phyloP scores from a whole-genome alignment of 805 yeast genomes.

The Lachancea kluyveri region DNA sequence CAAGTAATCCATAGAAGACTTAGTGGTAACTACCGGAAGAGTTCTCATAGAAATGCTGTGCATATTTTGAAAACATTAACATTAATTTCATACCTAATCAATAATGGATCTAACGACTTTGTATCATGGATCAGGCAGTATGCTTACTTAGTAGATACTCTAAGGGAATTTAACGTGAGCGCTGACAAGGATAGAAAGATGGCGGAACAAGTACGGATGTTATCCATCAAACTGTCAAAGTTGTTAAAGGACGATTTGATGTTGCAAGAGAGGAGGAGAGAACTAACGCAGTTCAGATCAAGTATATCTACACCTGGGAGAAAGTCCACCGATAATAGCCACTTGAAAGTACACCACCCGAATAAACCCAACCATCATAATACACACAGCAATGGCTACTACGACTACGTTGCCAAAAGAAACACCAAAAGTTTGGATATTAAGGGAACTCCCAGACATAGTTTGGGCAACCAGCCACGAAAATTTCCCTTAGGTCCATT shows the following conservation, averaged over 20 bases:
- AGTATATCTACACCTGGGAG: slow-evolving; percentile 31
- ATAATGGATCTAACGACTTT: slow-evolving; percentile 49
- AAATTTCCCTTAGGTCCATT: slow-evolving; percentile 18
- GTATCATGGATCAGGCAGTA: slow-evolving; percentile 39
- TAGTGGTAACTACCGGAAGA: slow-evolving; percentile 21
- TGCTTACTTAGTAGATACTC: slow-evolving; percentile 27
- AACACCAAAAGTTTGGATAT: slow-evolving; percentile 15
- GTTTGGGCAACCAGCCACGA: slow-evolving; percentile 2
- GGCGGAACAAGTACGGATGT: slow-evolving; percentile 33
- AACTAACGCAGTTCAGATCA: slow-evolving; percentile 26
- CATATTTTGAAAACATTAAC: slow-evolving; percentile 46
- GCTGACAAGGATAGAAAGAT: slow-evolving; percentile 31
- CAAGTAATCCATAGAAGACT: slow-evolving; percentile 38
- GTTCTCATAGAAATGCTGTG: slow-evolving; percentile 31
- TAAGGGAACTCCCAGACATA: slow-evolving; percentile 4
- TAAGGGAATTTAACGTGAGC: slow-evolving; percentile 28
- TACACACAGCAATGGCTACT: slow-evolving; percentile 3
- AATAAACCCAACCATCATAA: background rate
- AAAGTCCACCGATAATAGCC: slow-evolving; percentile 30
- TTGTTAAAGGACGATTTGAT: slow-evolving; percentile 27
- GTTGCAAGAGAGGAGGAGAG: slow-evolving; percentile 22
- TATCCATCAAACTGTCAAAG: slow-evolving; percentile 34
- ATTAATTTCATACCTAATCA: slow-evolving; percentile 43
- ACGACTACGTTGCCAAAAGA: background rate
- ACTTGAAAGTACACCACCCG: slow-evolving; percentile 13